Percentiles rank a stretch among this genome's conserved stretches.
Conservation (phyloP, 192 early-diverging fungal genomes). For the Gorgonomyces haynaldii region DNA sequence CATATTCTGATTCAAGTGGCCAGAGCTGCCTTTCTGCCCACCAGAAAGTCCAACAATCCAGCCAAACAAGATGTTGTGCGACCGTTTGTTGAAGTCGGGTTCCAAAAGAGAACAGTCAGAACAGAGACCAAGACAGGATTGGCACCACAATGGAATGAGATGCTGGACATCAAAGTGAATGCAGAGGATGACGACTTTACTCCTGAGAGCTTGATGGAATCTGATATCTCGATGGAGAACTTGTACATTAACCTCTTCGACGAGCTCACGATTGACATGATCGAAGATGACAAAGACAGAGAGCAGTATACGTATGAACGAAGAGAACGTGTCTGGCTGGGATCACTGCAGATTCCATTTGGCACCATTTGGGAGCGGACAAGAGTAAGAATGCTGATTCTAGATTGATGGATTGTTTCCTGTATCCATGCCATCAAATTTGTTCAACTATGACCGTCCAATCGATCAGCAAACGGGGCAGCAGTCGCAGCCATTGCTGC, state of each 20-base stretch:
- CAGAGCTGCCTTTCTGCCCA: constrained; percentile 31
- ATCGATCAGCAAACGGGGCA: constrained; percentile 7
- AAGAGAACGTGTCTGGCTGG: constrained; percentile 41
- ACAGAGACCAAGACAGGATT: constrained; percentile 29
- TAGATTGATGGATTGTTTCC: constrained; percentile 42
- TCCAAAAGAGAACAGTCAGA: constrained; percentile 26
- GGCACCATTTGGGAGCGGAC: constrained; percentile 31
- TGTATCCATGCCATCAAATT: constrained; percentile 22
- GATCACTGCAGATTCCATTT: constrained; percentile 37
- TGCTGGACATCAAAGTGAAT: constrained; percentile 23
- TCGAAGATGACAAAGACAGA: constrained; percentile 33
- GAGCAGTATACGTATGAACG: constrained; percentile 32
- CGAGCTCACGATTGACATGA: constrained; percentile 37
- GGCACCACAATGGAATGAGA: constrained; percentile 49
- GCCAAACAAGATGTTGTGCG: constrained; percentile 20
- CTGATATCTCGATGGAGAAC: constrained; percentile 27
- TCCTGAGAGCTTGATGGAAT: constrained; percentile 27
- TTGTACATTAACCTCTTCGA: constrained; percentile 48
- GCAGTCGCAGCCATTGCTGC: constrained; percentile 16
- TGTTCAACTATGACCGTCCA: constrained; percentile 31
- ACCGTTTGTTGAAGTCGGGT: constrained; percentile 37
- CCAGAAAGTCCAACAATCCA: constrained; percentile 14
- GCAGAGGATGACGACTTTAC: constrained; percentile 23
- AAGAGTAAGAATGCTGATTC: constrained; percentile 17
- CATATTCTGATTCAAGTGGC: constrained; percentile 31